Percentiles rank a stretch among this genome's conserved stretches.
Conservation (phyloP, 352 stramenopile genomes). For the Phytophthora pini region DNA sequence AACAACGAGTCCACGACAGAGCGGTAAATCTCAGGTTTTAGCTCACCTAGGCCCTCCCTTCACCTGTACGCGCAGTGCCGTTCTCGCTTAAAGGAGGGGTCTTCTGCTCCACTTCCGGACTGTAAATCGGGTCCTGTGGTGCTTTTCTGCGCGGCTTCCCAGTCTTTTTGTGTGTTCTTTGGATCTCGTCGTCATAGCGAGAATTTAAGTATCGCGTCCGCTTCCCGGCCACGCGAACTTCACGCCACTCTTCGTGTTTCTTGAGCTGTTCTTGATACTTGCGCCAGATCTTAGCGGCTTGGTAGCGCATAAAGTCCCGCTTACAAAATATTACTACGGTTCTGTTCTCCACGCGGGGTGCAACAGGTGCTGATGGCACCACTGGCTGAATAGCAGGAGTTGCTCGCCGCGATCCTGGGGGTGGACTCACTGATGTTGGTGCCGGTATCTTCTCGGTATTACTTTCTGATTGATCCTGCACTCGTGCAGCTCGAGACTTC, state of each 20-base stretch:
- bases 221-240: conserved; percentile 54
- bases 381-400: not conserved
- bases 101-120: conserved; percentile 56
- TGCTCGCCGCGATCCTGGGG: not conserved
- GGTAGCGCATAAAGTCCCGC: conserved; percentile 81
- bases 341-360: conserved; percentile 35
- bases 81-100: conserved; percentile 49
- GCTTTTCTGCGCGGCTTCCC: conserved; percentile 18
- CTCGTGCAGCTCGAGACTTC: conserved; percentile 27
- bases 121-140: conserved; percentile 66
- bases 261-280: conserved; percentile 78
- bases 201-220: conserved; percentile 60
- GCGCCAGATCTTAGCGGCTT: conserved; percentile 70
- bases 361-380: conserved; percentile 1
- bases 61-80: conserved; percentile 59
- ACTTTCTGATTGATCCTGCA: conserved; percentile 18
- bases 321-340: conserved; percentile 88
- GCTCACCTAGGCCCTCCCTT: conserved; percentile 62
- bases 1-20: conserved; percentile 60
- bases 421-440: not conserved
- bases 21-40: conserved; percentile 63
- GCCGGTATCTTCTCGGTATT: not conserved
- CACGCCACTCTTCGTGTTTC: conserved; percentile 51
- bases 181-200: conserved; percentile 41
- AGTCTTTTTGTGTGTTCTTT: conserved; percentile 25